Conservation (phyloP, 805 yeast species). For the Metschnikowia lochheadii region DNA sequence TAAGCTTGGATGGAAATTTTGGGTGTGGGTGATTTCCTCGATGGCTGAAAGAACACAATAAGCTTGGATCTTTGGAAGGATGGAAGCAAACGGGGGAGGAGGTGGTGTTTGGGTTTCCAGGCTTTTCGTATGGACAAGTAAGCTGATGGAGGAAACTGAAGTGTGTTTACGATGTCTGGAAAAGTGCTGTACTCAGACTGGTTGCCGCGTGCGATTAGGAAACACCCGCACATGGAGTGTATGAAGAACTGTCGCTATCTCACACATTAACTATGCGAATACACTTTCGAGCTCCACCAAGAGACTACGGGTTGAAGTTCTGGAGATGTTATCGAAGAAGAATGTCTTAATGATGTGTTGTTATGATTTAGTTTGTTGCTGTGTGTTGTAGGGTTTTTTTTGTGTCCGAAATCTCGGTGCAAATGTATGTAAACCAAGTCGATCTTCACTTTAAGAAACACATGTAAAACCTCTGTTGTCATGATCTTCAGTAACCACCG, state of each 20-base stretch:
- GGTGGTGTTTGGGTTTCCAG: neutral
- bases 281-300: neutral
- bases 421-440: no score
- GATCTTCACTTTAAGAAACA: no score
- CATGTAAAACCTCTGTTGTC: no score
- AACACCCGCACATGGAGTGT: conserved; percentile 4
- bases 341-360: no score
- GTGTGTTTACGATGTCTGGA: neutral
- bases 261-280: neutral
- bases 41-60: neutral
- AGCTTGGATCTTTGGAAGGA: neutral
- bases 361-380: no score
- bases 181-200: conserved; percentile 1
- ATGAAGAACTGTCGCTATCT: neutral
- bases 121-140: neutral
- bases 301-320: neutral
- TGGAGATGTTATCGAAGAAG: neutral
- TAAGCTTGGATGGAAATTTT: neutral
- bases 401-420: no score
- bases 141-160: neutral
- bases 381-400: no score
- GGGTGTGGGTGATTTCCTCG: neutral
- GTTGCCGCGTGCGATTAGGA: conserved; percentile 3
- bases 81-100: neutral
- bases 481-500: neutral